Evolutionary conservation across 345 rosid genomes (phyloP).

Genomic region (Euphorbia peplus): DNA sequence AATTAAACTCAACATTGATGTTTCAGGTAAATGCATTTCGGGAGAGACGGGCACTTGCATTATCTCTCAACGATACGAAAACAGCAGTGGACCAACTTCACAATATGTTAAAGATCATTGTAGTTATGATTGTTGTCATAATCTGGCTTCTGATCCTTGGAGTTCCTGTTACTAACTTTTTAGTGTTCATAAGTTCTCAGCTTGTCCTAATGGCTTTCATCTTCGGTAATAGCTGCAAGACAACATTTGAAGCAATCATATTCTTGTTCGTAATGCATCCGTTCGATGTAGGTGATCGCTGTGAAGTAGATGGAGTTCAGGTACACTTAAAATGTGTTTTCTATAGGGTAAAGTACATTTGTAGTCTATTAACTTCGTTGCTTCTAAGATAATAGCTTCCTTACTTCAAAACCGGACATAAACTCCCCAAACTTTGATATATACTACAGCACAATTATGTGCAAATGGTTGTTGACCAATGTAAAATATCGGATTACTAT

Average conservation of each 20-base stretch:
- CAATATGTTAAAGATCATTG: conserved; percentile 36
- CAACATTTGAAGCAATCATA: conserved; percentile 47
- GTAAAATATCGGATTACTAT: too few relatives aligned
- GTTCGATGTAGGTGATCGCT: conserved; percentile 47
- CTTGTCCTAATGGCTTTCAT: conserved; percentile 43
- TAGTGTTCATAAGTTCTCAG: conserved; percentile 50
- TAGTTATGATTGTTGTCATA: conserved; percentile 31
- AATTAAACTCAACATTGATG: too few relatives aligned
- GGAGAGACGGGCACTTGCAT: conserved; percentile 41
- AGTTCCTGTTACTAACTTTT: conserved; percentile 40
- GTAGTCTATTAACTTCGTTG: too few relatives aligned
- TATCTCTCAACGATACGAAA: conserved; percentile 51
- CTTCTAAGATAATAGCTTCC: too few relatives aligned
- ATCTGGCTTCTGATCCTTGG: conserved; percentile 53
- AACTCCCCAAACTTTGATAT: too few relatives aligned
- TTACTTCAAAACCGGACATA: too few relatives aligned
- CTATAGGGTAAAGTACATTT: too few relatives aligned
- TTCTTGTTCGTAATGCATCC: conserved; percentile 57
- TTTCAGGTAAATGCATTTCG: conserved; percentile 40
- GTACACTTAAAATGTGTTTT: conserved; percentile 20
- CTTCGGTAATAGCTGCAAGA: conserved; percentile 54
- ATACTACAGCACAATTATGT: too few relatives aligned
- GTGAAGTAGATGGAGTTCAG: conserved; percentile 49
- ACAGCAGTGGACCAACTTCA: conserved; percentile 56
- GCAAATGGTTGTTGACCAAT: too few relatives aligned